Base-by-base conservation (phyloP, 148 eudicot genomes). In the Rhododendron henanense region DNA sequence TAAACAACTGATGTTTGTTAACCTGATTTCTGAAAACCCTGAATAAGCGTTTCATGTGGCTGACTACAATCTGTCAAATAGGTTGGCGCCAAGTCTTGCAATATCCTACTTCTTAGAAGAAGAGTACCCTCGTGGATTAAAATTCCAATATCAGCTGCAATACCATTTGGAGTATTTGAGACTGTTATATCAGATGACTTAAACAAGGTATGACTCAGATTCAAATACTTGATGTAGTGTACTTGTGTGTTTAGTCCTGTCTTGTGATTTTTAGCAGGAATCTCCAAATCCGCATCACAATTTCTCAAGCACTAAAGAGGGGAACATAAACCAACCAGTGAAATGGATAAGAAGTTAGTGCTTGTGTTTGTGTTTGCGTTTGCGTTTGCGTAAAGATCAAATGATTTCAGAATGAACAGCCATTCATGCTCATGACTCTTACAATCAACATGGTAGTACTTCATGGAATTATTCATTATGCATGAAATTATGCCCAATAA, bases 131-230 rank as follows among this genome's bases (percentile, higher is more conserved):
- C 63, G 35, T 80, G 83, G 83, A 51, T 80, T 51, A 80, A 80
- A 61, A 15, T 80, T 51, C 83, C 83, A 50, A 31, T 80, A 16
- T 80, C 83, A 50, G 83, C 51, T 25, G 83, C 83, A 7, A 44
- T 80, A 11, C 83, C 83, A 51, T 80, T 80, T 51, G 63, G 83
- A 80, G 83, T 80, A n/a, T 51, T 80, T 80, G 83, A 80, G 83
- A 80, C 61, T 51, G 83, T 51, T 31, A 51, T 51, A 80, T 47
- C 83, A 50, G 61, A 80, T 14, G 39, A 51, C 21, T 19, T 80
- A 80, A 80, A 80, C 28, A 80, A 80, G 83, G 83, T 80, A 80
- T 80, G 7, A 25, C 37, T 69, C 33, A 25, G 16, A 25, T 69
- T 69, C 75, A 69, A 28, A 11, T 25, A 69, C 14, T 10, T 69